Conservation (phyloP, 2,329 filamentous ascomycete species). For the Arthrobotrys iridis region DNA sequence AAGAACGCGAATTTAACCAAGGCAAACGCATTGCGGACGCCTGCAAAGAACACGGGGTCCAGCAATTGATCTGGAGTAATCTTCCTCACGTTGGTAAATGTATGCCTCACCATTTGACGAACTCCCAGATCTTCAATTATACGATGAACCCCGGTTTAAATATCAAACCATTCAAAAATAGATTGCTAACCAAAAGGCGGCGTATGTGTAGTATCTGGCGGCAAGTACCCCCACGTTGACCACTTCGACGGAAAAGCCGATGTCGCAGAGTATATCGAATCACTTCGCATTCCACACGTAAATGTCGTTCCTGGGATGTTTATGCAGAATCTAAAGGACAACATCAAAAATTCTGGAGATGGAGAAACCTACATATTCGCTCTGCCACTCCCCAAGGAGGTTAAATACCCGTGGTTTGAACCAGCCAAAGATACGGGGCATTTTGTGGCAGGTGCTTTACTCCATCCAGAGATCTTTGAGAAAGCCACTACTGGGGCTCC, state of each 20-base stretch:
- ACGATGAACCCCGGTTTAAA: background rate
- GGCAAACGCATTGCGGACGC: slow-evolving; percentile 67
- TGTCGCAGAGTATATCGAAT: slow-evolving; percentile 68
- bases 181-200: slow-evolving; percentile 4
- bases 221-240: slow-evolving; percentile 58
- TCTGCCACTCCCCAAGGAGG: slow-evolving; percentile 57
- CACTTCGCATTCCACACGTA: slow-evolving; percentile 64
- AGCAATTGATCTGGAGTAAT: slow-evolving; percentile 61
- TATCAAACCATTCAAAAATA: background rate
- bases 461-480: slow-evolving; percentile 54
- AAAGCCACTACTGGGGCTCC: slow-evolving; percentile 18
- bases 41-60: slow-evolving; percentile 59
- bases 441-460: slow-evolving; percentile 62
- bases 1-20: slow-evolving; percentile 60
- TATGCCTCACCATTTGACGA: slow-evolving; percentile 18
- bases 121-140: background rate
- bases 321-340: slow-evolving; percentile 65
- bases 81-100: slow-evolving; percentile 59
- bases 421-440: slow-evolving; percentile 62
- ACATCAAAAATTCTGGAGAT: slow-evolving; percentile 14
- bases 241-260: slow-evolving; percentile 70
- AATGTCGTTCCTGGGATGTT: slow-evolving; percentile 69
- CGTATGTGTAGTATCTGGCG: slow-evolving; percentile 53
- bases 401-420: slow-evolving; percentile 62
- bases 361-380: slow-evolving; percentile 53